A percentile compares a stretch with the other conserved stretches of the same genome.
Conservation (phyloP, 2,329 filamentous ascomycete genomes). For the Penicillium glabrum region DNA sequence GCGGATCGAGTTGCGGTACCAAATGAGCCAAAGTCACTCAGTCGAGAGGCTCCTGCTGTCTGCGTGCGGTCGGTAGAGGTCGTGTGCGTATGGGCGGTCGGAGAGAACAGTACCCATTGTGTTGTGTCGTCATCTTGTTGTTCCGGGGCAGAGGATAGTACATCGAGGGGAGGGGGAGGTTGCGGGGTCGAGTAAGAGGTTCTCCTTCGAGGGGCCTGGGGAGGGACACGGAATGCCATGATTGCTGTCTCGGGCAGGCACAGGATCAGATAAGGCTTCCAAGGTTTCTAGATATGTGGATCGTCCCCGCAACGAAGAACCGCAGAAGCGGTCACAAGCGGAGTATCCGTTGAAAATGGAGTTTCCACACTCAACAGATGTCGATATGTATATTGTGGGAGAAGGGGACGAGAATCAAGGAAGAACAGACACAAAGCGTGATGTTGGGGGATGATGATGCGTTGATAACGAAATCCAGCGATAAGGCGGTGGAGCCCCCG, state of each 20-base stretch:
- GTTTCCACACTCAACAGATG: not conserved
- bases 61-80: constrained; percentile 63
- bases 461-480: constrained; percentile 16
- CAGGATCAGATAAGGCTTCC: constrained; percentile 9
- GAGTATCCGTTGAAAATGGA: constrained; percentile 1
- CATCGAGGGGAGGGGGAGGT: constrained; percentile 27
- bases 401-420: not conserved
- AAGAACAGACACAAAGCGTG: constrained; percentile 4
- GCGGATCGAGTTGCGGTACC: constrained; percentile 66
- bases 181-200: constrained; percentile 33
- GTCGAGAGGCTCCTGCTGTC: constrained; percentile 68
- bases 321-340: constrained; percentile 9
- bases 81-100: constrained; percentile 69
- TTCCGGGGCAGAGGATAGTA: constrained; percentile 30
- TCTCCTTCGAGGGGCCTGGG: constrained; percentile 36
- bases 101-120: constrained; percentile 96
- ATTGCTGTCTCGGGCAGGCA: constrained; percentile 3
- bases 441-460: constrained; percentile 13
- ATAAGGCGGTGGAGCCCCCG: constrained; percentile 11
- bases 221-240: constrained; percentile 42
- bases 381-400: not conserved
- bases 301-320: constrained; percentile 23
- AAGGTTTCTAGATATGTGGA: constrained; percentile 12
- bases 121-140: constrained; percentile 68
- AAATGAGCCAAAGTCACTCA: constrained; percentile 79